These are phyloP conservation scores for Arabis hirsuta DNA, from an alignment of 345 rosid genomes.

Conservation along the genomic window DNA sequence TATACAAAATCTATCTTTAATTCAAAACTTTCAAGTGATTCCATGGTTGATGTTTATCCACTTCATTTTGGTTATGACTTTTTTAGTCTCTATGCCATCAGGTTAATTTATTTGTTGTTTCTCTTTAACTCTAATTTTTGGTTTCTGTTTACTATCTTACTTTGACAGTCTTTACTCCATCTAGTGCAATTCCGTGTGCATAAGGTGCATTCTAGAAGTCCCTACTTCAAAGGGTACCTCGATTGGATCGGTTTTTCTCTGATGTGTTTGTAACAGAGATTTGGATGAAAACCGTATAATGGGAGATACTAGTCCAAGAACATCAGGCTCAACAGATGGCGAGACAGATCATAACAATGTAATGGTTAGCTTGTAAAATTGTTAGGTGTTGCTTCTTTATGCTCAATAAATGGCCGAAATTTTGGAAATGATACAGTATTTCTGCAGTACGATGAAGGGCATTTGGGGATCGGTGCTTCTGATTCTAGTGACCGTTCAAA, in stretches of 20 bases:
- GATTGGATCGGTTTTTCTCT: slow-evolving; percentile 45
- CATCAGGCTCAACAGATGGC: slow-evolving; percentile 75
- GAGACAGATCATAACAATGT: slow-evolving; percentile 74
- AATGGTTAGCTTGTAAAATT: slow-evolving; percentile 54
- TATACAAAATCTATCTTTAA: too few relatives aligned
- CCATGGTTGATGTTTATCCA: too few relatives aligned
- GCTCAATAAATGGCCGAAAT: slow-evolving; percentile 15
- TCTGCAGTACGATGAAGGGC: slow-evolving; percentile 72
- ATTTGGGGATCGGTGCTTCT: slow-evolving; percentile 49
- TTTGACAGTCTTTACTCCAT: slow-evolving; percentile 7
- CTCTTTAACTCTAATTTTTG: background rate
- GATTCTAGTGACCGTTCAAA: slow-evolving; percentile 92
- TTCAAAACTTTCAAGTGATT: too few relatives aligned
- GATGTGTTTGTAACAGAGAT: slow-evolving; percentile 45
- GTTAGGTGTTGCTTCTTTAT: slow-evolving; percentile 12
- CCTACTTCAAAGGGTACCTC: slow-evolving; percentile 43
- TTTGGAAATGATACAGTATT: slow-evolving; percentile 8
- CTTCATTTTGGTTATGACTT: too few relatives aligned
- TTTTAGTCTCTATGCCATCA: too few relatives aligned
- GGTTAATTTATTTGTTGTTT: background rate
- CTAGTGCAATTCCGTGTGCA: background rate
- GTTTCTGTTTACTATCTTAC: background rate
- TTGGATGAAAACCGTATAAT: slow-evolving; percentile 50
- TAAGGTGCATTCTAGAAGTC: background rate
- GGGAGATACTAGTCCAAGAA: slow-evolving; percentile 85